Base-by-base conservation (phyloP, 352 stramenopile species). In the Pythium folliculosum region DNA sequence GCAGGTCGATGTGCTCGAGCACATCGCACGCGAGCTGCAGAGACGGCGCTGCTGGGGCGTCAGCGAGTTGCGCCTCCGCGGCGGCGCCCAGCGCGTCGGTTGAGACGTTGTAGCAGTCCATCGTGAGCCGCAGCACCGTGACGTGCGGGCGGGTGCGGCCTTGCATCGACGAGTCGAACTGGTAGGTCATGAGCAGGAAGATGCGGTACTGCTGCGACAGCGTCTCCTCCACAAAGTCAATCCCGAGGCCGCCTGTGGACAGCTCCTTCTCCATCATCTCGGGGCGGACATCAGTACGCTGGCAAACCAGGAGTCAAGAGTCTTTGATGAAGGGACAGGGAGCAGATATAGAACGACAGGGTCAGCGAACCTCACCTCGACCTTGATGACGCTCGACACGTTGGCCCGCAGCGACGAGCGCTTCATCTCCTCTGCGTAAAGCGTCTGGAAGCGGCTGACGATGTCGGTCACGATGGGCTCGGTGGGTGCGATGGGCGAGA, bases 91-190 rank as follows among this genome's bases (percentile, higher is more conserved):
- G 10, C 40, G 8, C 43, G 27, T 67, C 63, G 38, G 23, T 58
- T 14, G 73, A 73, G 30, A 56, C 62, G 60, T 88, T 88, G 47
- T 67, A 70, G 63, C 81, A 90, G 65, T 88, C 79, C 79, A 88
- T 85, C 2, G 71, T 80, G n/a, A 90, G 60, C 7, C 70, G 71
- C 43, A 88, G 57, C 22, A 82, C 74, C 1, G 81, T 86, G 50
- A 88, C 77, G 60, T 90, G 87, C 12, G 81, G 77, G 0, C 81
- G 68, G 54, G 81, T 82, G 21, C 61, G 38, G n/a, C 80, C 70
- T 35, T 82, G 65, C 81, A 90, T 90, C 4, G 70, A 71, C 27
- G 73, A 82, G 60, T 85, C 66, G 64, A 90, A 90, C 40, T 75
- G 63, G 53, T 90, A 90, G 65, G 81, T 77, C 50, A 90, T 71